A percentile compares a stretch with the other conserved stretches of the same genome.
These are phyloP conservation scores for Candida methanosorbosa DNA, from an alignment of 805 yeast species.

Conservation along the genomic window DNA sequence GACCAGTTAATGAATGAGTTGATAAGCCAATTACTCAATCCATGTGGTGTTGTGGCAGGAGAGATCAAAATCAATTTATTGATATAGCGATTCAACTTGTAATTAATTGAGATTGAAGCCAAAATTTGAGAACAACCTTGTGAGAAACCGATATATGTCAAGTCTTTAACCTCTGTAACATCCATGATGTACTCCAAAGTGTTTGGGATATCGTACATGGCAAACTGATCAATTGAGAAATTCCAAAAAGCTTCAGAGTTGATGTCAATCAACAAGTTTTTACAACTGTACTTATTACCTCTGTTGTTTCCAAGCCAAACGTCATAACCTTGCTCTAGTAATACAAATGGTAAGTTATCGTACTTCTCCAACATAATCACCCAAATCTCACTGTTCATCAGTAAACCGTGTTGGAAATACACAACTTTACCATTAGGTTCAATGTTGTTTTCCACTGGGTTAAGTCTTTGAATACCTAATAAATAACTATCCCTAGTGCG, in stretches of 20 bases:
- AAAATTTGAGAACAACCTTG: conserved; percentile 96
- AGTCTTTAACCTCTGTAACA: conserved; percentile 31
- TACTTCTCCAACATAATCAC: conserved; percentile 29
- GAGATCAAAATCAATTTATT: conserved; percentile 49
- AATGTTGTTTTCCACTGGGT: conserved; percentile 25
- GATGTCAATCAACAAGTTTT: conserved; percentile 43
- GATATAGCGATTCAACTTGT: conserved; percentile 52
- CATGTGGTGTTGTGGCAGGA: conserved; percentile 93
- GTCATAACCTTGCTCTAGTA: conserved; percentile 79
- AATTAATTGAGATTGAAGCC: conserved; percentile 68
- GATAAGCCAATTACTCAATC: conserved; percentile 66
- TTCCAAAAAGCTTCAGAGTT: conserved; percentile 65
- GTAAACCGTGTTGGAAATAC: conserved; percentile 84
- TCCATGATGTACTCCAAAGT: conserved; percentile 66
- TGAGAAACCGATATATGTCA: conserved; percentile 81
- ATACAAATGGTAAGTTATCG: conserved; percentile 61
- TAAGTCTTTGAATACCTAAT: conserved; percentile 64
- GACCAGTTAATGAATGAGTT: conserved; percentile 71
- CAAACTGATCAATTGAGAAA: conserved; percentile 88
- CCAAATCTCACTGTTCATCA: conserved; percentile 80
- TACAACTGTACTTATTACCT: conserved; percentile 86
- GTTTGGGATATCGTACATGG: conserved; percentile 83
- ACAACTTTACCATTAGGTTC: conserved; percentile 41
- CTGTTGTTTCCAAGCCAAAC: conserved; percentile 93
- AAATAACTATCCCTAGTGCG: conserved; percentile 70